Base-by-base conservation (phyloP, 345 rosid genomes). In the Brassica cretica region DNA sequence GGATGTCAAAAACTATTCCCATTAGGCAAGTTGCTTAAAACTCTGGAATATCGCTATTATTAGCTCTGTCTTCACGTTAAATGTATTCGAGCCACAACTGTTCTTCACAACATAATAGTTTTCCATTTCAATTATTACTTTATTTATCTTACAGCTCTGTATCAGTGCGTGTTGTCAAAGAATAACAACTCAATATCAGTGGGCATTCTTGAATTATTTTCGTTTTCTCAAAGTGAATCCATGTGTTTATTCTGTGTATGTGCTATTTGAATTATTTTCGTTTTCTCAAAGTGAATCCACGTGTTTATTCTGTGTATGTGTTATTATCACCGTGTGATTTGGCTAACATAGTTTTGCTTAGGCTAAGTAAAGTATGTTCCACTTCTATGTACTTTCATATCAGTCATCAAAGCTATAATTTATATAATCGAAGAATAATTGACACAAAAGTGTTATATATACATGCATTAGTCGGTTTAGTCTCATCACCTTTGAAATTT, bases 91-190 rank as follows among this genome's bases (percentile, higher is more conserved):
- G 21, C 66, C 78, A 62, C 75, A 74, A 68, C 78, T 68, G 75
- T 79, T 79, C 27, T 53, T 53, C 71, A 8, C 37, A 53, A 68
- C 75, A 68, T 68, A 63, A 61, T 68, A 63, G 12, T 24, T 27
- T 49, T 35, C 30, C 29, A 67, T 72, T 15, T 21, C 12, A n/a
- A 62, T 21, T 33, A 73, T 46, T 67, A 67, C 64, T 79, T 68
- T 46, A 53, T 73, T 51, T 49, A 79, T 73, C 61, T 79, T 73
- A 79, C 74, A 73, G 74, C 82, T 79, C 64, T 68, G 60, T 39
- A 77, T 68, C 66, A 68, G 69, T 79, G 70, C 78, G 71, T 62
- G 70, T 73, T 65, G 27, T 67, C 74, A 78, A 60, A 24, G 58
- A 60, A 67, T 64, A 72, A 72, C 77, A 78, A 72, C 77, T 46